A percentile compares a stretch with the other conserved stretches of the same genome.
phyloP scores from a whole-genome alignment of 805 yeast genomes.

The Pichia insulana region DNA sequence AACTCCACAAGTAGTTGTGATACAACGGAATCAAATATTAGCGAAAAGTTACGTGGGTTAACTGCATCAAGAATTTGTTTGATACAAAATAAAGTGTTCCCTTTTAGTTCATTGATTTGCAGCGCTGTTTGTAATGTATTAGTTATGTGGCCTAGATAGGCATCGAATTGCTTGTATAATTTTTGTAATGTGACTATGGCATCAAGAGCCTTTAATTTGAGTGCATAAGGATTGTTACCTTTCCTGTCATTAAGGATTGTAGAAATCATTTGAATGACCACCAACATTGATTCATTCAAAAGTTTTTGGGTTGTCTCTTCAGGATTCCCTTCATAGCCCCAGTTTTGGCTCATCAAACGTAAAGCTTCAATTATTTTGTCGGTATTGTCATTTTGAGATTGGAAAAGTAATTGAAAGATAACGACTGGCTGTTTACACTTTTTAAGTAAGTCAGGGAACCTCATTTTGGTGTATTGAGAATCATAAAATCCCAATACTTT shows the following conservation, averaged over 20 bases:
- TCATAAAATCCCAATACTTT: slow-evolving; percentile 45
- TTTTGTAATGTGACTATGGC: slow-evolving; percentile 66
- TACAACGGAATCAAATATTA: slow-evolving; percentile 64
- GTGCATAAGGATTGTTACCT: slow-evolving; percentile 64
- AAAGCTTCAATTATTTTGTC: slow-evolving; percentile 36
- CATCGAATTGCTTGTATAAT: slow-evolving; percentile 35
- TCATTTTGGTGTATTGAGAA: slow-evolving; percentile 33
- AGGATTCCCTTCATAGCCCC: slow-evolving; percentile 15
- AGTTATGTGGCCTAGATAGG: slow-evolving; percentile 72
- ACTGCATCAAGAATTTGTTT: slow-evolving; percentile 48
- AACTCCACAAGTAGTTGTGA: slow-evolving; percentile 69
- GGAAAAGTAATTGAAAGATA: slow-evolving; percentile 27
- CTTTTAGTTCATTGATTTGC: slow-evolving; percentile 51
- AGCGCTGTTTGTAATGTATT: slow-evolving; percentile 78
- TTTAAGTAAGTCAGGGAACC: slow-evolving; percentile 26
- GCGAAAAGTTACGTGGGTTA: slow-evolving; percentile 46
- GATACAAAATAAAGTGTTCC: slow-evolving; percentile 62
- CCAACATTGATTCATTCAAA: slow-evolving; percentile 37
- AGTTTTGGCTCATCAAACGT: slow-evolving; percentile 17
- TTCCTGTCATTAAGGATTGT: slow-evolving; percentile 67
- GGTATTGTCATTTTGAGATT: slow-evolving; percentile 20
- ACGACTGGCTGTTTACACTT: slow-evolving; percentile 8
- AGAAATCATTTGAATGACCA: slow-evolving; percentile 70
- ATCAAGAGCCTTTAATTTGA: slow-evolving; percentile 59
- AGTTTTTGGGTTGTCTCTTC: slow-evolving; percentile 22